Evolutionary conservation across 2,329 filamentous ascomycete species (phyloP).

Genomic region (Daldinia sp.): DNA sequence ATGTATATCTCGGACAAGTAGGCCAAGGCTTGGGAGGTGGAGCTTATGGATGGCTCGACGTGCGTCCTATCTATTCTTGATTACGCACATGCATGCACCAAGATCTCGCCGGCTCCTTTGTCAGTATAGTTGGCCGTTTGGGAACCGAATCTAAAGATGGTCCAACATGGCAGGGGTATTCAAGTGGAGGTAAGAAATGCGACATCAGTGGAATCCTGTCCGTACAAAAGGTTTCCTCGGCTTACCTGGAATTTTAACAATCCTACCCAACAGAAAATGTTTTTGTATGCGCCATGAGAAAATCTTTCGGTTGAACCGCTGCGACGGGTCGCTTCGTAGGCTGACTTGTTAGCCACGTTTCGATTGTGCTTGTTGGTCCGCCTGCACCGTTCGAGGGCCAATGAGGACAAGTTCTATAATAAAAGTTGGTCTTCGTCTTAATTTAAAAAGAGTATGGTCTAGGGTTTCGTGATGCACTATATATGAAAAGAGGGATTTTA

Average conservation of each 20-base stretch:
- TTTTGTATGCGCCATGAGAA: slow-evolving; percentile 6
- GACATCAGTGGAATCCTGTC: slow-evolving; percentile 23
- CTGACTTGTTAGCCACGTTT: slow-evolving; percentile 32
- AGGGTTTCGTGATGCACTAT: slow-evolving; percentile 13
- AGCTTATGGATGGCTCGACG: slow-evolving; percentile 16
- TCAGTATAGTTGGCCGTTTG: slow-evolving; percentile 1
- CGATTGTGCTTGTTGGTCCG: slow-evolving; percentile 35
- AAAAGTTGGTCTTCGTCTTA: slow-evolving; percentile 24
- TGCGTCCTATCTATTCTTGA: slow-evolving; percentile 6
- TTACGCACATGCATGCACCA: slow-evolving; percentile 20
- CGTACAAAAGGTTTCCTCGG: not conserved
- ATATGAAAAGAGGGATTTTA: slow-evolving; percentile 26
- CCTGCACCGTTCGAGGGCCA: slow-evolving; percentile 29
- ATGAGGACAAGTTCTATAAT: slow-evolving; percentile 17
- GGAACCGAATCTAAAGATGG: not conserved
- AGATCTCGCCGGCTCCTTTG: slow-evolving; percentile 16
- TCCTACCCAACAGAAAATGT: slow-evolving; percentile 1
- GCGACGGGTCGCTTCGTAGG: slow-evolving; percentile 28
- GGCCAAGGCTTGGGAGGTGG: slow-evolving; percentile 16
- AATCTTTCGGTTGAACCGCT: slow-evolving; percentile 27
- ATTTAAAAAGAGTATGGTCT: slow-evolving; percentile 29
- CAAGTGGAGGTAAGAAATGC: slow-evolving; percentile 12
- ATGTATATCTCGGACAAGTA: slow-evolving; percentile 17
- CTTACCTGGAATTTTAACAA: not conserved
- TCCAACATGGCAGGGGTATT: slow-evolving; percentile 3